phyloP scores from a whole-genome alignment of 2,329 filamentous ascomycete genomes.

The Stemphylium beticola region DNA sequence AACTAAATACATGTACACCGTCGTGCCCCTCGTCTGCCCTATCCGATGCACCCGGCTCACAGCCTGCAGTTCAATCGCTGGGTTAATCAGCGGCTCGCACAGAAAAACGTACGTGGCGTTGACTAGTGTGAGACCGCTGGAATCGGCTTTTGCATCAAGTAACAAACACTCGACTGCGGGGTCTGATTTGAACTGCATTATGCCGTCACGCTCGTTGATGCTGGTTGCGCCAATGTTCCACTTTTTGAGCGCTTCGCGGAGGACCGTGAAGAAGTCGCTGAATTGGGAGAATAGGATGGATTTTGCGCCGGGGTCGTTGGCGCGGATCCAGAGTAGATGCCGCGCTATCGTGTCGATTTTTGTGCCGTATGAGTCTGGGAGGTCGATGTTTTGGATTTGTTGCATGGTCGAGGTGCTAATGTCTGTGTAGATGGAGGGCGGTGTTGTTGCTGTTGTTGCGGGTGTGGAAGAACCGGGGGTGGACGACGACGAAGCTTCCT shows the following conservation, averaged over 20 bases:
- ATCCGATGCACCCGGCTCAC: slow-evolving; percentile 96
- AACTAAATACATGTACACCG: slow-evolving; percentile 95
- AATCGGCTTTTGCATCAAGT: slow-evolving; percentile 85
- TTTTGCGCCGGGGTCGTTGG: slow-evolving; percentile 85
- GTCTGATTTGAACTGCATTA: slow-evolving; percentile 78
- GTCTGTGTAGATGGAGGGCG: slow-evolving; percentile 74
- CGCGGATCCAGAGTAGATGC: slow-evolving; percentile 84
- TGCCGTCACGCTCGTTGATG: slow-evolving; percentile 72
- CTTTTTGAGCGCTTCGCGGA: slow-evolving; percentile 71
- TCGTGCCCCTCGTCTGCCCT: slow-evolving; percentile 85
- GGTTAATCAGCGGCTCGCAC: slow-evolving; percentile 92
- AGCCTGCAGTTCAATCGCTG: slow-evolving; percentile 90
- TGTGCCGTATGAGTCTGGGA: slow-evolving; percentile 78
- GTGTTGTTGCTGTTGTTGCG: no score
- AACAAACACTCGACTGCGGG: slow-evolving; percentile 80
- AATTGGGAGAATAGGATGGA: slow-evolving; percentile 96
- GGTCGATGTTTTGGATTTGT: slow-evolving; percentile 81
- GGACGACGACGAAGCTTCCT: slow-evolving; percentile 17
- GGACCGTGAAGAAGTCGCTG: slow-evolving; percentile 76
- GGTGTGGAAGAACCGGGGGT: slow-evolving; percentile 25
- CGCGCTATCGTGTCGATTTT: slow-evolving; percentile 78
- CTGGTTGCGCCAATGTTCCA: slow-evolving; percentile 77
- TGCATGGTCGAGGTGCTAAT: slow-evolving; percentile 74
- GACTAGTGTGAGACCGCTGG: slow-evolving; percentile 87
- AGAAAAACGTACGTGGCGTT: slow-evolving; percentile 94